Evolutionary conservation across 306 rosid species (phyloP).

Genomic region (Astragalus glycyphyllos): DNA sequence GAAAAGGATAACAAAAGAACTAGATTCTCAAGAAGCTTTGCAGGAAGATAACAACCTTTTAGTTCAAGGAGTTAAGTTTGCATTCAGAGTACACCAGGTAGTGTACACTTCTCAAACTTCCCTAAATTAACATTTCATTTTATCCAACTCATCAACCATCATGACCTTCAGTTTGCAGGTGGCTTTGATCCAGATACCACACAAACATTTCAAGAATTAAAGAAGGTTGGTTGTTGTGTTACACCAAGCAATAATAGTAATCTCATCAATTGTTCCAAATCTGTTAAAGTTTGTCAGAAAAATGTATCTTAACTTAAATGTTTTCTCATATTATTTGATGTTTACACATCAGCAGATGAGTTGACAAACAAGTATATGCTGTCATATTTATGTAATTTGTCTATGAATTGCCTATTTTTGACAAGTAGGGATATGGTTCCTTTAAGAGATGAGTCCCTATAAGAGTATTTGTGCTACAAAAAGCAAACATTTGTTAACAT

Average conservation of each 20-base stretch:
- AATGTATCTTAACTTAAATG: slow-evolving; percentile 21
- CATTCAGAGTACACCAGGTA: slow-evolving; percentile 95
- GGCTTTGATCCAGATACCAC: slow-evolving; percentile 76
- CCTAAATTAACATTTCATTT: not conserved
- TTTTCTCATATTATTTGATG: slow-evolving; percentile 33
- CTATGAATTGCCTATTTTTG: slow-evolving; percentile 37
- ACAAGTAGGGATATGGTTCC: slow-evolving; percentile 18
- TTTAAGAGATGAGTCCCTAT: slow-evolving; percentile 8
- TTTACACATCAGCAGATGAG: slow-evolving; percentile 29
- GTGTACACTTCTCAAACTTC: slow-evolving; percentile 16
- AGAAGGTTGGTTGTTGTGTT: slow-evolving; percentile 53
- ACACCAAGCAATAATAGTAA: slow-evolving; percentile 44
- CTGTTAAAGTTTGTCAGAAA: slow-evolving; percentile 37
- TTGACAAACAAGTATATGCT: slow-evolving; percentile 39
- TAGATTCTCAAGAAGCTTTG: slow-evolving; percentile 49
- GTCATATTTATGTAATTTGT: slow-evolving; percentile 36
- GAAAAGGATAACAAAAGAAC: slow-evolving; percentile 64
- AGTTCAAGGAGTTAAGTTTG: slow-evolving; percentile 80
- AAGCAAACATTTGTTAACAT: not conserved
- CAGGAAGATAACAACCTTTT: slow-evolving; percentile 60
- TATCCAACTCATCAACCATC: slow-evolving; percentile 32
- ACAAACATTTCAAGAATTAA: slow-evolving; percentile 67
- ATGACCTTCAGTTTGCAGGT: slow-evolving; percentile 82
- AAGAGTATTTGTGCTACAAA: slow-evolving; percentile 17
- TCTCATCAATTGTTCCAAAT: slow-evolving; percentile 22